Base-by-base conservation (phyloP, 768 basidiomycete species). In the Lactarius sanguifluus region DNA sequence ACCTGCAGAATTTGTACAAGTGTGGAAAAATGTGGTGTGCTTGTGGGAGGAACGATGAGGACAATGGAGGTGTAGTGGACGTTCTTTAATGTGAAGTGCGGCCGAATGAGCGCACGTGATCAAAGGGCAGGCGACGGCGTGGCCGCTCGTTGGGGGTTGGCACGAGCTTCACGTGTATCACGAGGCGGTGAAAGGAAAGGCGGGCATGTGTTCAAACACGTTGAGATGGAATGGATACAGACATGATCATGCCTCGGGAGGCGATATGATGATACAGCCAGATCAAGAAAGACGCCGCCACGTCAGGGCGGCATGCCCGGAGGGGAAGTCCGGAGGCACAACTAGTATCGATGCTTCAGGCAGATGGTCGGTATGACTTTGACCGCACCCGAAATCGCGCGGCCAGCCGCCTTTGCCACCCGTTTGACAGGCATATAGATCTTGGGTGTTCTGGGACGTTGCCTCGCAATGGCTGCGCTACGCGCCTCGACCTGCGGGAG, bases 1-100 rank as follows among this genome's bases (percentile, higher is more conserved):
- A 67, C 66, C 50, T 56, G 34, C 58, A 3, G 52, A 13, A 18
- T 59, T 45, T 58, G 62, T 55, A 57, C 62, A 38, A 67, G 57
- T 67, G 66, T 67, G 66, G 66, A 59, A 64, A 36, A 47, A 20
- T 63, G 62, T 64, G 66, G 66, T 52, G 57, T 63, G 61, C n/a
- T 67, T 67, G 66, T 67, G 66, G 66, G 41, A 57, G 66, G 50
- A 56, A 43, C 58, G 66, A 59, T 59, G 62, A 59, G 66, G 66
- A 64, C 52, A 64, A 67, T 67, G 62, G 52, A 47, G 52, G 66
- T 13, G 30, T 20, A 38, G 66, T 60, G 66, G 62, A 28, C 58
- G 66, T 64, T 54, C 62, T 67, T 67, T 67, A 67, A 67, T 67
- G 66, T 67, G 66, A 67, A 67, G 62, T 64, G 59, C 62, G 62